Percentiles rank a stretch among this genome's conserved stretches.
Evolutionary conservation across 257 asterid genomes (phyloP).

Genomic region (Coffea canephora): DNA sequence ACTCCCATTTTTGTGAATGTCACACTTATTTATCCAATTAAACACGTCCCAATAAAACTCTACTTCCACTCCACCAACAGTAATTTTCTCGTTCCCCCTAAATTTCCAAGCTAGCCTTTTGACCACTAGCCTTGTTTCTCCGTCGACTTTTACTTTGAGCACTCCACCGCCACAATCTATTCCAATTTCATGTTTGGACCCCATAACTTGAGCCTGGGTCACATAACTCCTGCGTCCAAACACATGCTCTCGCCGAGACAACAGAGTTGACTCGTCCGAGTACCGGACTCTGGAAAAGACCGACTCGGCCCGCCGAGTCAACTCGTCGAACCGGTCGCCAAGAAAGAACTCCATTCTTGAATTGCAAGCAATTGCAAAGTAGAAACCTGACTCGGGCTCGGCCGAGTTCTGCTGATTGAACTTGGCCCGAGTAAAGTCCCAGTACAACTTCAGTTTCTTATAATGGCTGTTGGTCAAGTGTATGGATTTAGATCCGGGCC

Average conservation of each 20-base stretch:
- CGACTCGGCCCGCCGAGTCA: constrained; percentile 19
- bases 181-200: constrained; percentile 33
- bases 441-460: constrained; percentile 29
- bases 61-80: constrained; percentile 32
- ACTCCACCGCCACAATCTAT: constrained; percentile 37
- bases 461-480: constrained; percentile 9
- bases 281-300: neutral
- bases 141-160: constrained; percentile 37
- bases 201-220: constrained; percentile 29
- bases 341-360: constrained; percentile 31
- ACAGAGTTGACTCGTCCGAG: constrained; percentile 18
- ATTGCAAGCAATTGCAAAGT: constrained; percentile 28
- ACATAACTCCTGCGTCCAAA: constrained; percentile 31
- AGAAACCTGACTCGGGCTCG: constrained; percentile 35
- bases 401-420: constrained; percentile 27
- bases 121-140: constrained; percentile 26
- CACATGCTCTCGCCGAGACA: constrained; percentile 36
- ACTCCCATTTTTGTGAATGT: constrained; percentile 17
- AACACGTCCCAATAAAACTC: constrained; percentile 41
- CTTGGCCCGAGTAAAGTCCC: constrained; percentile 36
- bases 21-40: constrained; percentile 32
- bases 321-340: constrained; percentile 27
- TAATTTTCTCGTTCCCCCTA: constrained; percentile 38
- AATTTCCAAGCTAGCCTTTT: constrained; percentile 41
- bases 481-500: constrained; percentile 33